Evolutionary conservation across 1,139 yeast species (phyloP).

Genomic region (Nakaseomyces nivariensis): DNA sequence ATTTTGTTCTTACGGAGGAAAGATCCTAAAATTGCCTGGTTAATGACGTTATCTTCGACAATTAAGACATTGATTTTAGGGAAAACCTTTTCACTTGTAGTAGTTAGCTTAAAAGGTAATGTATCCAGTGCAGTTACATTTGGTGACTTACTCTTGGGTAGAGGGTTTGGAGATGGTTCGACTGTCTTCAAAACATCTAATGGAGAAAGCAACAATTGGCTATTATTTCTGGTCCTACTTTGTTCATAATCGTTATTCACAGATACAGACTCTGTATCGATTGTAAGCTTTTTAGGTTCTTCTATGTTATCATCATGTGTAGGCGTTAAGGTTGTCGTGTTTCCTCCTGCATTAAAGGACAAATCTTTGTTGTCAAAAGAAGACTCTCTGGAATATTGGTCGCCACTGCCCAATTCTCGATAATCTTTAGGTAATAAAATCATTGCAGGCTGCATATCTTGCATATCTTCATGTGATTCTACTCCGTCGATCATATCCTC

Average conservation of each 20-base stretch:
- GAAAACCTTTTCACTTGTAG: conserved; percentile 27
- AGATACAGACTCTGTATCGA: background rate
- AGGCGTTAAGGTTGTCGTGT: background rate
- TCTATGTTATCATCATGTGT: background rate
- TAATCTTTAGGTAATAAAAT: conserved; percentile 23
- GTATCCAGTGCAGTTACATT: conserved; percentile 6
- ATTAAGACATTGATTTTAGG: conserved; percentile 86
- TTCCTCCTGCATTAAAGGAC: background rate
- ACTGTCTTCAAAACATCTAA: background rate
- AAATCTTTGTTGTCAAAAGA: background rate
- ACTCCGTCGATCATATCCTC: background rate
- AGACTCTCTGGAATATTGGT: background rate
- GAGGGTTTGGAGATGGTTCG: conserved; percentile 5
- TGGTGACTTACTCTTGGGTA: conserved; percentile 4
- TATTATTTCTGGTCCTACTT: background rate
- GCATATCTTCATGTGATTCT: background rate
- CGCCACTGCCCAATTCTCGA: conserved; percentile 8
- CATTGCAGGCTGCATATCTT: conserved; percentile 14
- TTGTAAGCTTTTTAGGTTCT: background rate
- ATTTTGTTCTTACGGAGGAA: conserved; percentile 80
- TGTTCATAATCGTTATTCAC: background rate
- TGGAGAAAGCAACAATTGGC: background rate
- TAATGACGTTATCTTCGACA: conserved; percentile 92
- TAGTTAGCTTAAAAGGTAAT: conserved; percentile 4
- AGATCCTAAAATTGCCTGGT: conserved; percentile 88